Conservation (phyloP, 2,329 filamentous ascomycete genomes). For the Scleromitrula shiraiana region DNA sequence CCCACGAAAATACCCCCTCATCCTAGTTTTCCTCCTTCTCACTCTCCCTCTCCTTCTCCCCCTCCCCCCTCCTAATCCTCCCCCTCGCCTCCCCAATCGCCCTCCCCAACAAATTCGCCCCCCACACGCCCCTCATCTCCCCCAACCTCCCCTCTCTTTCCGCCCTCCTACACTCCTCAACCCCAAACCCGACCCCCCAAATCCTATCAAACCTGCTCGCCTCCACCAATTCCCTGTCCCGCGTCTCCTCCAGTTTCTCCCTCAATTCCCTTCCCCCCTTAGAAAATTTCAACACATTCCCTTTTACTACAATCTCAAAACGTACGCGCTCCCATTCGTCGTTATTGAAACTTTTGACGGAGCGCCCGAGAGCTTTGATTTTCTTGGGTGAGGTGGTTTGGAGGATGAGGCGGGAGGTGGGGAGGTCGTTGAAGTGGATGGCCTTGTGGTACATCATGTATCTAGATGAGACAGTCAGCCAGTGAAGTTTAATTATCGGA, state of each 20-base stretch:
- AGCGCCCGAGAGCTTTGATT: neutral
- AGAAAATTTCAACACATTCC: neutral
- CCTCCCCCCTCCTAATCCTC: neutral
- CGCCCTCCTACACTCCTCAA: neutral
- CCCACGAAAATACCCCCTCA: no score
- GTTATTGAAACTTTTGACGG: neutral
- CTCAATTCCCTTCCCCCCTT: neutral
- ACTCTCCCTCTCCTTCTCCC: neutral
- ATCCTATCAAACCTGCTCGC: neutral
- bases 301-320: neutral
- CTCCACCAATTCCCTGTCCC: neutral
- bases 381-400: neutral
- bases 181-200: neutral
- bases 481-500: neutral
- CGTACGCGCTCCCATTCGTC: neutral
- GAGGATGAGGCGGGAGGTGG: neutral
- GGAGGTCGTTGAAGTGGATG: neutral
- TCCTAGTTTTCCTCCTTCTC: no score
- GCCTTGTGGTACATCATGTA: slow-evolving; percentile 5
- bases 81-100: neutral
- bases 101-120: neutral
- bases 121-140: neutral
- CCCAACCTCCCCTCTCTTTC: neutral
- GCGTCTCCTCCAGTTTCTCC: neutral
- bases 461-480: neutral